These are phyloP conservation scores for Acanthamoeba sp. DNA, from an alignment of 208 protist species.

Conservation along the genomic window DNA sequence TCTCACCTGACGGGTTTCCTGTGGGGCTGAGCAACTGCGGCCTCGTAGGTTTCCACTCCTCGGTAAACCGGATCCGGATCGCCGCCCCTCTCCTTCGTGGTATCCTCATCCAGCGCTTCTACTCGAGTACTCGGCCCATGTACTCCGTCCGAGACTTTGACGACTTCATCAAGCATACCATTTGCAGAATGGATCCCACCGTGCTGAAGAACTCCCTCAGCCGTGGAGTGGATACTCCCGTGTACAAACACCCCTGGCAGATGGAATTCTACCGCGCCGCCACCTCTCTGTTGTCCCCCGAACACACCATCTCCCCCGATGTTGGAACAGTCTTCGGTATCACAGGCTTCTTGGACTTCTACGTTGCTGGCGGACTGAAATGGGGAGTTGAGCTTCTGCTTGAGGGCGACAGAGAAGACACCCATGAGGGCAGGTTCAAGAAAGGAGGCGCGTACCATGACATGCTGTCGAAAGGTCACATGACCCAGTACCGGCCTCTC, in stretches of 20 bases:
- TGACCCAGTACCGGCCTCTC: neutral
- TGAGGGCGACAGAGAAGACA: neutral
- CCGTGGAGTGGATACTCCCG: neutral
- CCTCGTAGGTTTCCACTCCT: neutral
- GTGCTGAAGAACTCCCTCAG: neutral
- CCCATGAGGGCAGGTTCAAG: neutral
- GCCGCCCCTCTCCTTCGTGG: neutral
- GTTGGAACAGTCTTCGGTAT: neutral
- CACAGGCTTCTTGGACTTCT: neutral
- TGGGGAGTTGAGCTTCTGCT: neutral
- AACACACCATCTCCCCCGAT: neutral
- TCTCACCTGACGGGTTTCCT: neutral
- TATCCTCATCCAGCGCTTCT: neutral
- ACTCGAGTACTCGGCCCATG: neutral
- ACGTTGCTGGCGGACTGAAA: neutral
- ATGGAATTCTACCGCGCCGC: slow-evolving; percentile 27
- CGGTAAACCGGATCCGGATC: neutral
- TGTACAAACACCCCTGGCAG: neutral
- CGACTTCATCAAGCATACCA: neutral
- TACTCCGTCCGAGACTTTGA: neutral
- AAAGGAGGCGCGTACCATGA: neutral
- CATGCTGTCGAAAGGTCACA: neutral
- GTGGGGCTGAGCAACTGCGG: neutral
- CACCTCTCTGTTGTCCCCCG: neutral
- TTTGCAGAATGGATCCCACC: neutral